Evolutionary conservation across 78 protist species (phyloP), one percentile per base, ranked within the genome.

Genomic region (Monosiga brevicollis): DNA sequence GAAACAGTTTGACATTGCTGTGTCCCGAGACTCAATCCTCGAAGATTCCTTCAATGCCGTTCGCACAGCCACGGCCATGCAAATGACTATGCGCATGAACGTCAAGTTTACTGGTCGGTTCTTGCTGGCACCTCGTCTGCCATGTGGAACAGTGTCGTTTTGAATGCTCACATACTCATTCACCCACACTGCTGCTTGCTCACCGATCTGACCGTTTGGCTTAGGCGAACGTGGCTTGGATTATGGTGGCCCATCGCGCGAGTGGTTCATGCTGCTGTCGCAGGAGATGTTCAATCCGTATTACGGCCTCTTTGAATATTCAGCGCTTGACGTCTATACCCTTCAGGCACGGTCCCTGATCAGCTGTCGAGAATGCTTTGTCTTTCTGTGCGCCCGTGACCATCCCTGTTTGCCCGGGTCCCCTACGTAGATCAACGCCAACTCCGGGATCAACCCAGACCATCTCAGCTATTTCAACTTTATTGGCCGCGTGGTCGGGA

Each of bases 161-260:
- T n/a, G n/a, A n/a, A n/a, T n/a, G n/a, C n/a, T n/a, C n/a, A n/a
- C n/a, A n/a, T n/a, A n/a, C n/a, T n/a, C n/a, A n/a, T n/a, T n/a
- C n/a, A n/a, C n/a, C n/a, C n/a, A n/a, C n/a, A n/a, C n/a, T n/a
- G n/a, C n/a, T n/a, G n/a, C n/a, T n/a, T n/a, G n/a, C n/a, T n/a
- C n/a, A n/a, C n/a, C n/a, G n/a, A n/a, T n/a, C n/a, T n/a, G n/a
- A n/a, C n/a, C n/a, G n/a, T n/a, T n/a, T n/a, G n/a, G n/a, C n/a
- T n/a, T n/a, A 32, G 90, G 79, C 41, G 96, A 93, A 71, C 91
- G 86, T 38, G 96, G 92, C 38, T 42, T 91, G 3, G 95, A 93
- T 72, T 90, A 83, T 34, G 95, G 95, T 37, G 94, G 86, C 36
- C 54, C 90, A 39, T 24, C 83, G 39, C 77, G 93, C 29, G 95